phyloP scores from a whole-genome alignment of 2,329 filamentous ascomycete genomes.

The Leptosphaerulina australis region DNA sequence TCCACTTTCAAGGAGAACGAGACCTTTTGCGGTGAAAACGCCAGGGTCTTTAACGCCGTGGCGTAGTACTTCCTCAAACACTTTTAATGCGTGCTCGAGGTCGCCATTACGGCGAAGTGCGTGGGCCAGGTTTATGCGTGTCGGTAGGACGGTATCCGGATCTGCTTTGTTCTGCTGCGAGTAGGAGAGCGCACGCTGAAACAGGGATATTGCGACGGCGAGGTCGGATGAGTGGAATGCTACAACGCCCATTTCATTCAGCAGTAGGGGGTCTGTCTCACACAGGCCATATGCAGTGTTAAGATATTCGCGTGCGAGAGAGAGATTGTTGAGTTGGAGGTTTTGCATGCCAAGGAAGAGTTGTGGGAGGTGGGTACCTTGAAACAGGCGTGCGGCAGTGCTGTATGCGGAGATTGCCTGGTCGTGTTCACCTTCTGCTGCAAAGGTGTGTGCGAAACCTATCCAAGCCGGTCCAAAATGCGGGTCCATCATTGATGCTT shows the following conservation, averaged over 20 bases:
- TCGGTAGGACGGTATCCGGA: slow-evolving; percentile 79
- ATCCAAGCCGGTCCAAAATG: slow-evolving; percentile 99
- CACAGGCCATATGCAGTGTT: slow-evolving; percentile 85
- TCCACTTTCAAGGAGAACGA: slow-evolving; percentile 80
- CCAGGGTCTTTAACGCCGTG: slow-evolving; percentile 79
- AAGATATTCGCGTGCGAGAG: slow-evolving; percentile 90
- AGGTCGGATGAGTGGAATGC: slow-evolving; percentile 88
- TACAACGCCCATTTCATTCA: slow-evolving; percentile 97
- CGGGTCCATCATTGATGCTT: slow-evolving; percentile 95
- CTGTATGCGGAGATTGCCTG: slow-evolving; percentile 98
- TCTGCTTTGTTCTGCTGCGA: slow-evolving; percentile 83
- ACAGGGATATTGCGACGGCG: slow-evolving; percentile 75
- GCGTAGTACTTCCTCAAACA: slow-evolving; percentile 87
- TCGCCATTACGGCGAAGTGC: slow-evolving; percentile 75
- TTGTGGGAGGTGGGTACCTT: slow-evolving; percentile 94
- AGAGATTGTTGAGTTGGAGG: slow-evolving; percentile 92
- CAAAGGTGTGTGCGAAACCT: slow-evolving; percentile 97
- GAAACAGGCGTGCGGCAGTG: slow-evolving; percentile 91
- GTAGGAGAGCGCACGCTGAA: slow-evolving; percentile 76
- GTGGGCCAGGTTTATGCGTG: slow-evolving; percentile 87
- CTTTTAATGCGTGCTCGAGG: slow-evolving; percentile 72
- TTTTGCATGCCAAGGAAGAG: slow-evolving; percentile 99
- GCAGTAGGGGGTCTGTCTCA: slow-evolving; percentile 81
- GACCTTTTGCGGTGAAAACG: slow-evolving; percentile 80
- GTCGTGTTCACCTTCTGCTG: slow-evolving; percentile 95